Conservation (phyloP, 305 asterid species). For the Fraxinus greggii region DNA sequence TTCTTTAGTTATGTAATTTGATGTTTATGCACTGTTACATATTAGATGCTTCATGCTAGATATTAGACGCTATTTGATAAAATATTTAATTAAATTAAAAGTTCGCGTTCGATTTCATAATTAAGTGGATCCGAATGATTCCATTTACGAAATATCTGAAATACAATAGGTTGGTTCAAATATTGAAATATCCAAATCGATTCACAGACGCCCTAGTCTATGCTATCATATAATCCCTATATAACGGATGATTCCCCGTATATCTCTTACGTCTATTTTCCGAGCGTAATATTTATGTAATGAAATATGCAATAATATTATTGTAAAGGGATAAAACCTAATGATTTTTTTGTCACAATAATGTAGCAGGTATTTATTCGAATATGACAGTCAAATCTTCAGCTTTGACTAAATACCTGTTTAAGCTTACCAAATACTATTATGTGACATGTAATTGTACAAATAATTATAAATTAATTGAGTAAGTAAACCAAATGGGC, state of each 20-base stretch:
- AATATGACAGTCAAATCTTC: constrained; percentile 62
- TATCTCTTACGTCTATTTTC: neutral
- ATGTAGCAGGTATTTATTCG: constrained; percentile 34
- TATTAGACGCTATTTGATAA: neutral
- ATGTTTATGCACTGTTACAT: constrained; percentile 27
- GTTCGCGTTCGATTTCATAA: neutral
- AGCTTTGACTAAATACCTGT: constrained; percentile 38
- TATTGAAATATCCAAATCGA: no score
- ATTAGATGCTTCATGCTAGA: neutral
- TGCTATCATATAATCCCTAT: neutral
- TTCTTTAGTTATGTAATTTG: neutral
- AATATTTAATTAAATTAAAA: no score
- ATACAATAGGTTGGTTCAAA: no score
- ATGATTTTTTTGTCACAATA: neutral
- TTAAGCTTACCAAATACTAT: constrained; percentile 39
- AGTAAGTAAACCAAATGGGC: constrained; percentile 51
- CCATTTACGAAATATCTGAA: neutral
- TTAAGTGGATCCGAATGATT: neutral
- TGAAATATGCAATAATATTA: neutral
- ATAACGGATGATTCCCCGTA: neutral
- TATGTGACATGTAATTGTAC: constrained; percentile 26
- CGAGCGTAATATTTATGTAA: neutral
- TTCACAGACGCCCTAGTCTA: neutral
- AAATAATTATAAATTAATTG: constrained; percentile 20
- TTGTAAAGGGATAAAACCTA: neutral